A percentile compares a stretch with the other conserved stretches of the same genome.
These are phyloP conservation scores for Blastocystis hominis DNA, from an alignment of 352 stramenopile genomes.

Conservation along the genomic window DNA sequence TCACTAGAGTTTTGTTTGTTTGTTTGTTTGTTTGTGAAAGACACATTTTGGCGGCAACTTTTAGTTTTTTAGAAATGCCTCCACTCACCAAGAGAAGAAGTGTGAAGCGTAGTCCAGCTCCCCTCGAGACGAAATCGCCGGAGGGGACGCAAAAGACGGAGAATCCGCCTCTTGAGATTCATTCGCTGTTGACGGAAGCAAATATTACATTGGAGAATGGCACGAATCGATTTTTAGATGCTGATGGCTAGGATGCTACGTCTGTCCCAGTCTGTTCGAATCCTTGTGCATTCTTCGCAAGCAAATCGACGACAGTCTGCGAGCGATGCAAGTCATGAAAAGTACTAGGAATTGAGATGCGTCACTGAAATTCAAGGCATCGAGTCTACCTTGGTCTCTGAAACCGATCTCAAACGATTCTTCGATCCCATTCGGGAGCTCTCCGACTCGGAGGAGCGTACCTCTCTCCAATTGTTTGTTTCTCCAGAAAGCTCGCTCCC, in stretches of 20 bases:
- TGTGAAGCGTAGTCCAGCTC: neutral
- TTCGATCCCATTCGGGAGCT: neutral
- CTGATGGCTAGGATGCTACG: neutral
- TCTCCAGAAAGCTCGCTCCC: neutral
- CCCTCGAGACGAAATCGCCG: neutral
- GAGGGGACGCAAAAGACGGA: conserved; percentile 11
- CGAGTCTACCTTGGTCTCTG: neutral
- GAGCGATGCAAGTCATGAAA: neutral
- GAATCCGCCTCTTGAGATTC: neutral
- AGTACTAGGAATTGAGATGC: neutral
- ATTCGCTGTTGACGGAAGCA: neutral
- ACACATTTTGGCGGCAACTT: conserved; percentile 1
- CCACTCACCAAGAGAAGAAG: conserved; percentile 7
- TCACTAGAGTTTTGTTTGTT: neutral
- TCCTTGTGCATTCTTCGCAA: conserved; percentile 36
- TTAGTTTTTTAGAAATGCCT: conserved; percentile 32
- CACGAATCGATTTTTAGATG: neutral
- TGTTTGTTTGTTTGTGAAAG: conserved; percentile 2
- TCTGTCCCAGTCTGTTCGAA: conserved; percentile 14
- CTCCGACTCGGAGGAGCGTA: neutral
- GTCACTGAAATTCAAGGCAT: neutral
- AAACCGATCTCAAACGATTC: neutral
- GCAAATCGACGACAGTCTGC: neutral
- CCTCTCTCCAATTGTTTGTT: neutral
- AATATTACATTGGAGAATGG: conserved; percentile 12